These are phyloP conservation scores for Lophiostoma macrostomum DNA, from an alignment of 495 filamentous ascomycete genomes.

Conservation along the genomic window DNA sequence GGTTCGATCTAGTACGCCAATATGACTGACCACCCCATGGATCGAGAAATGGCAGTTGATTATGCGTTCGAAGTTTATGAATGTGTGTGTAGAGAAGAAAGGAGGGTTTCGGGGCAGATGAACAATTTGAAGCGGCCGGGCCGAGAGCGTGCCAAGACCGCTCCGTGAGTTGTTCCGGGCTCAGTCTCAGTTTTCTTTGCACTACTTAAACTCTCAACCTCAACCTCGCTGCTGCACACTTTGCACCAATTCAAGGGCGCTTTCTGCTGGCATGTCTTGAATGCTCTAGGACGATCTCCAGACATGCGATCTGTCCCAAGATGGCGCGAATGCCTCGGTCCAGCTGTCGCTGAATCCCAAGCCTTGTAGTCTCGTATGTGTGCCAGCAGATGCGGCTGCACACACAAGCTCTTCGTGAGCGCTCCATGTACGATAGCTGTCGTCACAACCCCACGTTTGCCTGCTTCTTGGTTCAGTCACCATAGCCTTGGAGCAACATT, in stretches of 20 bases:
- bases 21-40: slow-evolving; percentile 39
- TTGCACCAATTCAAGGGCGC: neutral
- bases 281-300: too few relatives aligned
- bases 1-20: slow-evolving; percentile 38
- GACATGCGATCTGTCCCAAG: too few relatives aligned
- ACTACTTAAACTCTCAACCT: neutral
- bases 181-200: too few relatives aligned
- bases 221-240: neutral
- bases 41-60: slow-evolving; percentile 36
- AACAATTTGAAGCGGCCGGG: slow-evolving; percentile 6
- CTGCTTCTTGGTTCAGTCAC: slow-evolving; percentile 32
- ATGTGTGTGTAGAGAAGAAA: slow-evolving; percentile 33
- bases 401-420: neutral
- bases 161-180: too few relatives aligned
- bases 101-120: neutral
- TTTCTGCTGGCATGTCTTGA: too few relatives aligned
- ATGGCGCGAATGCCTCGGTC: too few relatives aligned
- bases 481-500: slow-evolving; percentile 32
- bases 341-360: too few relatives aligned
- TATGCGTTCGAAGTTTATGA: slow-evolving; percentile 39
- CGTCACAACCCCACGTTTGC: slow-evolving; percentile 36
- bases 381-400: too few relatives aligned
- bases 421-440: too few relatives aligned
- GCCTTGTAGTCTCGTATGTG: too few relatives aligned
- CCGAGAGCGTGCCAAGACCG: too few relatives aligned